Evolutionary conservation across 192 early-diverging fungal genomes (phyloP), one percentile per base, ranked within the genome.

Genomic region (Jimgerdemannia lactiflua): DNA sequence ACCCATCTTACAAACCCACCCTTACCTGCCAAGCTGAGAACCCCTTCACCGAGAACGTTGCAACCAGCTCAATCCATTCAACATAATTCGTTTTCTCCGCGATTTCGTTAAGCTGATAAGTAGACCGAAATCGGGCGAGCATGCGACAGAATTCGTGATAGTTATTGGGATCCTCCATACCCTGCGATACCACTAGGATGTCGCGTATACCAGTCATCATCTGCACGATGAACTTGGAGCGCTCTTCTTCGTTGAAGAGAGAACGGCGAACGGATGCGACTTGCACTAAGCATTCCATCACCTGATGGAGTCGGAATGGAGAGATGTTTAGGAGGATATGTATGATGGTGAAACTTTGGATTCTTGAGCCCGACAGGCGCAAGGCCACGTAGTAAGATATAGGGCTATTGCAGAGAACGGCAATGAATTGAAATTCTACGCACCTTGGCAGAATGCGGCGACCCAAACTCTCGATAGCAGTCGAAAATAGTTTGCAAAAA

Each of bases 101-200:
- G n/a, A 97, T 89, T 74, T 96, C 95, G 42, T 83, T 79, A 70
- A 95, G 75, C 69, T 95, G 93, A 78, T 96, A 92, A 19, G 94
- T 92, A 65, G 90, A 86, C 82, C 93, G 90, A 76, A 97, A 92
- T 42, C 95, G 86, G 40, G 92, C 89, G 64, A 97, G 85, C 78
- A 96, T 82, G 18, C 95, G 87, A 74, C 94, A 93, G 74, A 96
- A 88, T 70, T 96, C 94, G 71, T 96, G 94, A 81, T 93, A 95
- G 80, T 93, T 95, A 40, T 91, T 87, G 10, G 89, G 85, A 64
- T 96, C 91, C 40, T 90, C 84, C 49, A 96, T 80, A 9, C 92
- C 90, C 29, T 85, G 79, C 0, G 84, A 85, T 39, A 79, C 75
- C 14, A 83, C 79, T 41, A 97, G 78, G 11, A 96, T 93, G 67